These are phyloP conservation scores for Alternaria arborescens DNA, from an alignment of 2,329 filamentous ascomycete genomes.

Conservation along the genomic window DNA sequence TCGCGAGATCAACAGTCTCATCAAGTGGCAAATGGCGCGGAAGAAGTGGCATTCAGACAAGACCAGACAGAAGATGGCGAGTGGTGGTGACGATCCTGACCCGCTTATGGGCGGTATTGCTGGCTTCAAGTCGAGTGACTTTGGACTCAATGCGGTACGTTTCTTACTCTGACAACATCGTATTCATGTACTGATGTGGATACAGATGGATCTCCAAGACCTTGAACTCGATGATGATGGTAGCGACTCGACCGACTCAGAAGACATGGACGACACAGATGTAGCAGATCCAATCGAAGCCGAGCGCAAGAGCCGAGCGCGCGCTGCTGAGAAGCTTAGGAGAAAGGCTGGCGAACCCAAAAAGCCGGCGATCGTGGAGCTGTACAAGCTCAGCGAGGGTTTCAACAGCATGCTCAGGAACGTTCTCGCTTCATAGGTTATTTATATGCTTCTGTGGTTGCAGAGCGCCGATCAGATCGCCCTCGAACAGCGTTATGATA, in stretches of 20 bases:
- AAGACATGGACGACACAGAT: conserved; percentile 68
- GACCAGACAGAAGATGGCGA: conserved; percentile 98
- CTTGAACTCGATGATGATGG: conserved; percentile 79
- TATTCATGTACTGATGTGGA: conserved; percentile 15
- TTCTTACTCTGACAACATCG: neutral
- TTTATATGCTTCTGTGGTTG: neutral
- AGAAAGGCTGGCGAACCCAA: conserved; percentile 82
- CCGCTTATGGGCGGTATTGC: conserved; percentile 49
- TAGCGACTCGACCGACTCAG: conserved; percentile 65
- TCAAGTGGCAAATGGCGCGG: conserved; percentile 91
- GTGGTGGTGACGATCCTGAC: conserved; percentile 65
- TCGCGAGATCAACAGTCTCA: conserved; percentile 82
- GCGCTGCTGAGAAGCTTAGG: conserved; percentile 80
- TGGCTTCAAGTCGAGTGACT: conserved; percentile 81
- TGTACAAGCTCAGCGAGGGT: conserved; percentile 79
- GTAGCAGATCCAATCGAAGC: conserved; percentile 87
- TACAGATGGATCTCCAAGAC: conserved; percentile 77
- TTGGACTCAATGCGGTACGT: conserved; percentile 80
- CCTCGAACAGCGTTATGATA: neutral
- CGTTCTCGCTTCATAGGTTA: conserved; percentile 69
- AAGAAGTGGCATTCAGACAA: conserved; percentile 99
- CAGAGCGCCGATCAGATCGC: neutral
- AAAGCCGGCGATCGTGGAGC: conserved; percentile 81
- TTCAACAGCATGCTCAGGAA: conserved; percentile 84
- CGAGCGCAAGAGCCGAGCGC: conserved; percentile 79